A percentile compares a stretch with the other conserved stretches of the same genome.
Conservation (phyloP, 352 stramenopile genomes). For the Peronospora belbahrii region DNA sequence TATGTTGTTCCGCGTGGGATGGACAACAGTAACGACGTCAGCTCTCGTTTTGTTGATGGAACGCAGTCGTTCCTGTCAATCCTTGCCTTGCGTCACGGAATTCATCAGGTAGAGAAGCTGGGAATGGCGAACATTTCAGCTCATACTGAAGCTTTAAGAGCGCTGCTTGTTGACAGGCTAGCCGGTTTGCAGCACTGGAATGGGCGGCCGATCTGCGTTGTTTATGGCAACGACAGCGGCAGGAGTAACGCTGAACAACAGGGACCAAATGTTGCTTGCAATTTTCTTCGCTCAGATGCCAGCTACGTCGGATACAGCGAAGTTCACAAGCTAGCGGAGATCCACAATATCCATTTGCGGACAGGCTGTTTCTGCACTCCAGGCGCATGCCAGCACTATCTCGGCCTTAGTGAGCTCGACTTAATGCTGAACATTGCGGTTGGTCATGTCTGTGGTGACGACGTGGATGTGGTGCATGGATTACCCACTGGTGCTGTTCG, state of each 20-base stretch:
- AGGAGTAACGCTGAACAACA: slow-evolving; percentile 2
- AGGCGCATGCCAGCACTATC: slow-evolving; percentile 63
- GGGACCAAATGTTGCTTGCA: slow-evolving; percentile 53
- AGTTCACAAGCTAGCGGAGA: slow-evolving; percentile 54
- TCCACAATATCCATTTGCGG: slow-evolving; percentile 63
- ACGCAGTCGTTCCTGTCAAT: slow-evolving; percentile 66
- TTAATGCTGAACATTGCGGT: slow-evolving; percentile 44
- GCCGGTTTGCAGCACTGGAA: slow-evolving; percentile 48
- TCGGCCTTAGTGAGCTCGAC: slow-evolving; percentile 43
- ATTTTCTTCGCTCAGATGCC: slow-evolving; percentile 46
- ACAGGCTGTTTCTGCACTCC: slow-evolving; percentile 78
- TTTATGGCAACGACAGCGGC: slow-evolving; percentile 39
- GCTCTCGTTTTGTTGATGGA: slow-evolving; percentile 45
- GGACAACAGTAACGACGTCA: slow-evolving; percentile 4
- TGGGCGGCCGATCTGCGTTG: slow-evolving; percentile 27
- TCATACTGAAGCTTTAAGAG: slow-evolving; percentile 42
- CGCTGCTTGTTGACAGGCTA: slow-evolving; percentile 32
- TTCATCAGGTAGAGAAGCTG: slow-evolving; percentile 37
- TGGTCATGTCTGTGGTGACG: slow-evolving; percentile 63
- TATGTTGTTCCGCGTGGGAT: slow-evolving; percentile 31
- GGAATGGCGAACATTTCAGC: slow-evolving; percentile 37
- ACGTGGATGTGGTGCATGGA: slow-evolving; percentile 58
- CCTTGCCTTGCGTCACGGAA: slow-evolving; percentile 44
- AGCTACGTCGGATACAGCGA: slow-evolving; percentile 66
- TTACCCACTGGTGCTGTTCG: slow-evolving; percentile 61